A percentile compares a stretch with the other conserved stretches of the same genome.
These are phyloP conservation scores for Blumeria graminis DNA, from an alignment of 2,329 filamentous ascomycete species.

Conservation along the genomic window DNA sequence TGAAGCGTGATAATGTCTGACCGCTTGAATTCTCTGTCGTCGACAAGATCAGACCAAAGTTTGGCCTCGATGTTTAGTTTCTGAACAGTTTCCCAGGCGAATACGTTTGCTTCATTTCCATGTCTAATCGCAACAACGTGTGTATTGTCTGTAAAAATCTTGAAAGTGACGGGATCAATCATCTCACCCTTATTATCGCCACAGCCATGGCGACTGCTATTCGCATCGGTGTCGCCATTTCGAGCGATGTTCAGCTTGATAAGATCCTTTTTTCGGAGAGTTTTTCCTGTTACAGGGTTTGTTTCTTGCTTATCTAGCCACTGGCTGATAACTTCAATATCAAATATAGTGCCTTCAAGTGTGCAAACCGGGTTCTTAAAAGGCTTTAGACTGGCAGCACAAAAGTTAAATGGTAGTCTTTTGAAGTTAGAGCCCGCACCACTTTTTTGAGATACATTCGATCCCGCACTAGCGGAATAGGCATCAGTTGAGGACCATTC, in stretches of 20 bases:
- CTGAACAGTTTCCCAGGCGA: constrained; percentile 87
- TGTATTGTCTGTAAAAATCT: constrained; percentile 93
- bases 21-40: constrained; percentile 64
- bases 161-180: constrained; percentile 91
- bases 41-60: constrained; percentile 79
- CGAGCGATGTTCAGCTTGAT: constrained; percentile 81
- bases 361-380: constrained; percentile 93
- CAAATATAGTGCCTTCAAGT: constrained; percentile 66
- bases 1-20: constrained; percentile 91
- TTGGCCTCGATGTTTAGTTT: constrained; percentile 90
- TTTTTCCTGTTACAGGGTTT: constrained; percentile 67
- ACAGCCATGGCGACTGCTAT: constrained; percentile 18
- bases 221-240: constrained; percentile 45
- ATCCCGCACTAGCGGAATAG: constrained; percentile 58
- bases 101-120: constrained; percentile 74
- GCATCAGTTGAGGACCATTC: constrained; percentile 89
- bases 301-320: constrained; percentile 90
- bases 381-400: constrained; percentile 82
- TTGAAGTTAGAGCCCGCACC: constrained; percentile 44
- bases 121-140: constrained; percentile 75
- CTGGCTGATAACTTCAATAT: constrained; percentile 76
- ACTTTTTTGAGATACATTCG: constrained; percentile 37
- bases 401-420: constrained; percentile 91
- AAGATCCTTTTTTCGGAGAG: constrained; percentile 57
- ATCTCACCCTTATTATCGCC: constrained; percentile 47